Evolutionary conservation across 2,329 filamentous ascomycete species (phyloP).

Genomic region (Sordariomycetes sp.): DNA sequence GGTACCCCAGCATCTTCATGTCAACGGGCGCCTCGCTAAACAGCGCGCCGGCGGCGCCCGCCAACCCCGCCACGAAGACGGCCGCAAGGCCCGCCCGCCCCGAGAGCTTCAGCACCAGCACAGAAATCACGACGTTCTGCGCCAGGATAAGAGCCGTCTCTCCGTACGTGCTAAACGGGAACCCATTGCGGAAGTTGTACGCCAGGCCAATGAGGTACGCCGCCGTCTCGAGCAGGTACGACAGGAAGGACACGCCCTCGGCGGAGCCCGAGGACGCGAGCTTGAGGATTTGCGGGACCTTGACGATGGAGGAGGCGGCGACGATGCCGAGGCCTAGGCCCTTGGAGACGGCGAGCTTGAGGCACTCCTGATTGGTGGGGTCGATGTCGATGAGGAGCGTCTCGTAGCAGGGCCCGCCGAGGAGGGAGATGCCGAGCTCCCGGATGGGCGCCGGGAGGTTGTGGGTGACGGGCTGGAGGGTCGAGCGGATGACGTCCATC

Average conservation of each 20-base stretch:
- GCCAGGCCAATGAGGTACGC: constrained; percentile 80
- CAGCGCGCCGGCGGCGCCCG: constrained; percentile 54
- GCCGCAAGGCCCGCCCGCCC: constrained; percentile 56
- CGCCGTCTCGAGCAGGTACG: constrained; percentile 83
- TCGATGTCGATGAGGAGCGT: constrained; percentile 77
- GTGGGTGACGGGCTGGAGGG: constrained; percentile 56
- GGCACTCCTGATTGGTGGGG: constrained; percentile 60
- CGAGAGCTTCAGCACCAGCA: constrained; percentile 75
- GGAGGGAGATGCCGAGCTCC: constrained; percentile 63
- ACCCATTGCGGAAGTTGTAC: constrained; percentile 83
- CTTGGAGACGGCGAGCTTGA: constrained; percentile 86
- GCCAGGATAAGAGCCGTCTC: constrained; percentile 85
- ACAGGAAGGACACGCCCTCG: constrained; percentile 74
- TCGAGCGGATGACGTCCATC: constrained; percentile 50
- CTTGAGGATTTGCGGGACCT: constrained; percentile 94
- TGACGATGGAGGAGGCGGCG: constrained; percentile 78
- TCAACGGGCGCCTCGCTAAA: constrained; percentile 54
- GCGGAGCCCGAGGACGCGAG: constrained; percentile 69
- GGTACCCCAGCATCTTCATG: constrained; percentile 52
- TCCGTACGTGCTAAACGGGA: constrained; percentile 93
- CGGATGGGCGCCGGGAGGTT: constrained; percentile 62
- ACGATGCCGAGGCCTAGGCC: constrained; percentile 89
- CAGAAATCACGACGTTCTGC: constrained; percentile 83
- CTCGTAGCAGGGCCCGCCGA: constrained; percentile 77
- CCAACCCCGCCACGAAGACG: constrained; percentile 65